These are phyloP conservation scores for Penicillium goetzii DNA, from an alignment of 495 filamentous ascomycete genomes.

Conservation along the genomic window DNA sequence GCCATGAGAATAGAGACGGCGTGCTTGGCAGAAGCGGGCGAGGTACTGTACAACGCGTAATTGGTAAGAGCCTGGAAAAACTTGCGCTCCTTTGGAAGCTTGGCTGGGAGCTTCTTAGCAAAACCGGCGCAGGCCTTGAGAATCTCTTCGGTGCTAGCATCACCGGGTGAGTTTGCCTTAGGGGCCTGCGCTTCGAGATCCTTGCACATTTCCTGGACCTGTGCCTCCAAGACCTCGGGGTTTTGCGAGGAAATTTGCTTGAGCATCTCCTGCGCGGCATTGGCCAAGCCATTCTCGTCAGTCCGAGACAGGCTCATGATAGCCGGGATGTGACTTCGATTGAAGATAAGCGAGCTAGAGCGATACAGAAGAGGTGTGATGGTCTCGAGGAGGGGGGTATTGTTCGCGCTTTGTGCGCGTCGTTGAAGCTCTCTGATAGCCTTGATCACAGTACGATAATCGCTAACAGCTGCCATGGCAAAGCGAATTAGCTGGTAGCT, in stretches of 20 bases:
- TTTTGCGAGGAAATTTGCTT: slow-evolving; percentile 90
- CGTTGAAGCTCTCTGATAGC: slow-evolving; percentile 89
- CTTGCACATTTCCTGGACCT: slow-evolving; percentile 90
- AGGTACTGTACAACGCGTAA: slow-evolving; percentile 80
- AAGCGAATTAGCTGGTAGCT: slow-evolving; percentile 88
- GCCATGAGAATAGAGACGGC: slow-evolving; percentile 88
- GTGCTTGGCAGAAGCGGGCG: slow-evolving; percentile 85
- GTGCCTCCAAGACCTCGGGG: slow-evolving; percentile 86
- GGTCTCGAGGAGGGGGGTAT: slow-evolving; percentile 69
- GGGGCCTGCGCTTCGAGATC: slow-evolving; percentile 81
- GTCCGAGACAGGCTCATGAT: slow-evolving; percentile 85
- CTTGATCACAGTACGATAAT: slow-evolving; percentile 87
- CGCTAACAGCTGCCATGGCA: slow-evolving; percentile 81
- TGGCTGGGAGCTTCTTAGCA: slow-evolving; percentile 78
- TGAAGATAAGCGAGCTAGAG: slow-evolving; percentile 82
- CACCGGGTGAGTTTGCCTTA: slow-evolving; percentile 62
- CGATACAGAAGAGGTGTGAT: slow-evolving; percentile 84
- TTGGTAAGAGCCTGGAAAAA: slow-evolving; percentile 78
- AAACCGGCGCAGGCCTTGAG: slow-evolving; percentile 92
- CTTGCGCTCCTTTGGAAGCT: slow-evolving; percentile 83
- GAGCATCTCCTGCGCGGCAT: slow-evolving; percentile 84
- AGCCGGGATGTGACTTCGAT: slow-evolving; percentile 87
- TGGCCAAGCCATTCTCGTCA: slow-evolving; percentile 74
- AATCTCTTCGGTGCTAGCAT: slow-evolving; percentile 75
- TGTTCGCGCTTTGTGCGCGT: slow-evolving; percentile 69